Evolutionary conservation across 2,329 filamentous ascomycete genomes (phyloP).

Genomic region (Helotiales sp.): DNA sequence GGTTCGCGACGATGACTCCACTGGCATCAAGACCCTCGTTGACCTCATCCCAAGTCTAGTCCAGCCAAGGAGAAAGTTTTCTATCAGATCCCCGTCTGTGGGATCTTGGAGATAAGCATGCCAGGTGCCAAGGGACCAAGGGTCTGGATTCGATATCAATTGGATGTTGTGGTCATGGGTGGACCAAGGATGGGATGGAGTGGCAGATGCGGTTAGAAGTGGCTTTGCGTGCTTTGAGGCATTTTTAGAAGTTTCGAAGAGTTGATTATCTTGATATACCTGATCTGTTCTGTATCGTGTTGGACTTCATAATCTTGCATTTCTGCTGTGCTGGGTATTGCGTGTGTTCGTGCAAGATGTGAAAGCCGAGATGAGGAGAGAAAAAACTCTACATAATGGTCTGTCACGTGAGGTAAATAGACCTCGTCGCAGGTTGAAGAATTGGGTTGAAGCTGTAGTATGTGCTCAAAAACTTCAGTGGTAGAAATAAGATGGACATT

Average conservation of each 20-base stretch:
- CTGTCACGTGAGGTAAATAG: not conserved
- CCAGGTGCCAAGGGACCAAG: conserved; percentile 10
- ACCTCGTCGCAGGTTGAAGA: not conserved
- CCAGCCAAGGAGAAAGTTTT: not conserved
- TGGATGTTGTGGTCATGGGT: not conserved
- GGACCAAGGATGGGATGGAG: conserved; percentile 1
- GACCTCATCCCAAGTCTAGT: not conserved
- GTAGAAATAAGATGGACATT: not conserved
- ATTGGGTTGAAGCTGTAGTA: not conserved
- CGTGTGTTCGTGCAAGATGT: not conserved
- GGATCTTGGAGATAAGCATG: conserved; percentile 3
- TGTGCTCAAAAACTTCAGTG: no score
- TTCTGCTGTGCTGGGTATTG: not conserved
- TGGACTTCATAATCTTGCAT: not conserved
- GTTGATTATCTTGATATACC: not conserved
- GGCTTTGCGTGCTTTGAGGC: not conserved
- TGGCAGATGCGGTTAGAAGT: not conserved
- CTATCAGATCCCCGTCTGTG: not conserved
- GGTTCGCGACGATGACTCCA: not conserved
- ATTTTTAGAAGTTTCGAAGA: not conserved
- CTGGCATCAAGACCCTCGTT: not conserved
- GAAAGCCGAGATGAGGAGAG: not conserved
- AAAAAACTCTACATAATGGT: not conserved
- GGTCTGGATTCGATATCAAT: not conserved
- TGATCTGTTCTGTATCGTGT: not conserved